Evolutionary conservation across 2,329 filamentous ascomycete species (phyloP).

Genomic region (Chalara sp.): DNA sequence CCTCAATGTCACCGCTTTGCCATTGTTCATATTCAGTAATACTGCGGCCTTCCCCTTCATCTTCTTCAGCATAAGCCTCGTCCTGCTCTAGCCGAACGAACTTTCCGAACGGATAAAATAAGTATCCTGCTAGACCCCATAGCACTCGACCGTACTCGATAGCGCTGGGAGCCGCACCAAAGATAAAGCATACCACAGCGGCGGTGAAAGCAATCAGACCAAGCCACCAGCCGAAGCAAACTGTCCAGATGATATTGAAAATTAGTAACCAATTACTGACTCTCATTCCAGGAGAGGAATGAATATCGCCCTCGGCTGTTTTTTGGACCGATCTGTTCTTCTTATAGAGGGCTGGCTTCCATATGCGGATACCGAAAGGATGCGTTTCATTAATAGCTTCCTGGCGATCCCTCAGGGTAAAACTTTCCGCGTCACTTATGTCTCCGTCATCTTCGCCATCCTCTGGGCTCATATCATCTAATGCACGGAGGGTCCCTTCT

Average conservation of each 20-base stretch:
- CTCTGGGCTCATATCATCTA: conserved; percentile 34
- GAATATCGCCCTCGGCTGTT: conserved; percentile 92
- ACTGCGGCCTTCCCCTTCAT: conserved; percentile 90
- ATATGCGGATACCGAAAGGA: conserved; percentile 96
- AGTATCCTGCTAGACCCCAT: conserved; percentile 75
- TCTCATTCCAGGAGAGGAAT: conserved; percentile 82
- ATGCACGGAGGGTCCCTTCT: conserved; percentile 18
- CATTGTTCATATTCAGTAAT: conserved; percentile 99
- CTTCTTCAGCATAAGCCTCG: conserved; percentile 89
- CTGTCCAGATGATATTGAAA: conserved; percentile 86
- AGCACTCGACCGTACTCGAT: conserved; percentile 81
- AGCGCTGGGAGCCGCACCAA: conserved; percentile 73
- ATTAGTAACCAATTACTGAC: conserved; percentile 80
- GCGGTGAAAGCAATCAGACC: conserved; percentile 67
- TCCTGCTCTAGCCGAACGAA: conserved; percentile 92
- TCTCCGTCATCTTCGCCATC: conserved; percentile 60
- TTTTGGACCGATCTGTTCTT: conserved; percentile 95
- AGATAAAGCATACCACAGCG: conserved; percentile 70
- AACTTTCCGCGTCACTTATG: conserved; percentile 90
- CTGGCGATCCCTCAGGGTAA: conserved; percentile 93
- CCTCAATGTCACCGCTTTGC: conserved; percentile 95
- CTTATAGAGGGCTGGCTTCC: conserved; percentile 98
- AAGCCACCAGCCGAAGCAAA: conserved; percentile 96
- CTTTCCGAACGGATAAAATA: conserved; percentile 95
- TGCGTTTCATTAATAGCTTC: conserved; percentile 98